Conservation (phyloP, 1,139 yeast species). For the Nematodospora anomalae region DNA sequence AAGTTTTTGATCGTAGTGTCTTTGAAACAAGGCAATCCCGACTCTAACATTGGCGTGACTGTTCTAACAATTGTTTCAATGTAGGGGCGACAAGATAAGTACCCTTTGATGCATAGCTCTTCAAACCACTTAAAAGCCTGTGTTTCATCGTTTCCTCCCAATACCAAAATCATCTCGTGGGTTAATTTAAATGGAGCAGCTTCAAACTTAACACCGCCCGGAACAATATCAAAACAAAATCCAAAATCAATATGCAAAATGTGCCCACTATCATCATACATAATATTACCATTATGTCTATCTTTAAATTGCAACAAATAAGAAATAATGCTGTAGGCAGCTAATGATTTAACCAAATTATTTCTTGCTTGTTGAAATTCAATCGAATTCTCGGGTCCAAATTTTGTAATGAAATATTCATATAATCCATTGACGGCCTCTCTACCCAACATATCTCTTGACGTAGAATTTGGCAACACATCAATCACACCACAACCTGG, state of each 20-base stretch:
- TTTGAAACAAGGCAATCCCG: constrained; percentile 96
- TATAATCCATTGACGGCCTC: constrained; percentile 97
- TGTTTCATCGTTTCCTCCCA: constrained; percentile 85
- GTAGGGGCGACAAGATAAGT: constrained; percentile 84
- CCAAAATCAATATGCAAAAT: constrained; percentile 97
- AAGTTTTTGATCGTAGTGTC: constrained; percentile 77
- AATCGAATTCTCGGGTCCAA: constrained; percentile 89
- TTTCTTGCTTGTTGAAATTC: constrained; percentile 90
- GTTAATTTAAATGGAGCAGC: constrained; percentile 97
- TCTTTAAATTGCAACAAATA: constrained; percentile 93
- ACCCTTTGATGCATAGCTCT: constrained; percentile 91
- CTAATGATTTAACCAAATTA: constrained; percentile 89
- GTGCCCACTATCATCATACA: constrained; percentile 97
- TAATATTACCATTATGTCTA: constrained; percentile 97
- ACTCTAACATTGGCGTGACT: constrained; percentile 89
- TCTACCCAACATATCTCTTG: constrained; percentile 98
- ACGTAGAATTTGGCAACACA: constrained; percentile 89
- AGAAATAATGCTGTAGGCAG: constrained; percentile 94
- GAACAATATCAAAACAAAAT: constrained; percentile 96
- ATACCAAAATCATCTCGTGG: constrained; percentile 91
- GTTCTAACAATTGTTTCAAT: constrained; percentile 84
- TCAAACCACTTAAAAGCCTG: constrained; percentile 94
- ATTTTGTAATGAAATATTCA: constrained; percentile 88
- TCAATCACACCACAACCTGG: constrained; percentile 99
- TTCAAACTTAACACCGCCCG: constrained; percentile 97